Conservation (phyloP, 441 rosid species). For the Iberis amara region DNA sequence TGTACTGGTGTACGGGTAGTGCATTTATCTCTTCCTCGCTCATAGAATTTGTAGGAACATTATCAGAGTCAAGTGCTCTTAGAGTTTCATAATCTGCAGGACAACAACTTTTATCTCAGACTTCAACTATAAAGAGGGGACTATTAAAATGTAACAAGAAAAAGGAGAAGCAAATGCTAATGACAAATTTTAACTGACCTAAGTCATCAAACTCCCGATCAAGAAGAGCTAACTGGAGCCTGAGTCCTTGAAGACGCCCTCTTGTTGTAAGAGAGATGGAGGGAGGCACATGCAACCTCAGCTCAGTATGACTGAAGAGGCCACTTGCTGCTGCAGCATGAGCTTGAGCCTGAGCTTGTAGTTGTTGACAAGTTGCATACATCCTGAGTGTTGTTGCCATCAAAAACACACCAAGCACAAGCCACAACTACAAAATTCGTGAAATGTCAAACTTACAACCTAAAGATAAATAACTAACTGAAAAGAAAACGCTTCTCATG, state of each 20-base stretch:
- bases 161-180: neutral
- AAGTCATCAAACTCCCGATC: slow-evolving; percentile 83
- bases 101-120: slow-evolving; percentile 5
- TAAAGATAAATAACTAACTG: neutral
- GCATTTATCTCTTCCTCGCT: slow-evolving; percentile 81
- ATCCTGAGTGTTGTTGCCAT: slow-evolving; percentile 79
- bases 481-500: neutral
- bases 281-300: slow-evolving; percentile 78
- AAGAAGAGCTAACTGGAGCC: slow-evolving; percentile 84
- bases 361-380: slow-evolving; percentile 92
- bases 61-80: slow-evolving; percentile 83
- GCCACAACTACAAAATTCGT: slow-evolving; percentile 57
- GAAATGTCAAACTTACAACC: slow-evolving; percentile 8
- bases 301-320: slow-evolving; percentile 72
- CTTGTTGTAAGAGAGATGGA: slow-evolving; percentile 76
- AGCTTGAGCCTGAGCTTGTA: slow-evolving; percentile 87
- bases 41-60: slow-evolving; percentile 63
- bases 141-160: neutral
- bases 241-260: slow-evolving; percentile 85
- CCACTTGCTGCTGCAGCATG: slow-evolving; percentile 76
- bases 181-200: slow-evolving; percentile 35
- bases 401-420: slow-evolving; percentile 81
- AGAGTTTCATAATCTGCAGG: slow-evolving; percentile 76
- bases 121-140: neutral
- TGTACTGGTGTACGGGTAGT: slow-evolving; percentile 75